Base-by-base conservation (phyloP, 768 basidiomycete genomes). In the Clitopilus passeckerianus region DNA sequence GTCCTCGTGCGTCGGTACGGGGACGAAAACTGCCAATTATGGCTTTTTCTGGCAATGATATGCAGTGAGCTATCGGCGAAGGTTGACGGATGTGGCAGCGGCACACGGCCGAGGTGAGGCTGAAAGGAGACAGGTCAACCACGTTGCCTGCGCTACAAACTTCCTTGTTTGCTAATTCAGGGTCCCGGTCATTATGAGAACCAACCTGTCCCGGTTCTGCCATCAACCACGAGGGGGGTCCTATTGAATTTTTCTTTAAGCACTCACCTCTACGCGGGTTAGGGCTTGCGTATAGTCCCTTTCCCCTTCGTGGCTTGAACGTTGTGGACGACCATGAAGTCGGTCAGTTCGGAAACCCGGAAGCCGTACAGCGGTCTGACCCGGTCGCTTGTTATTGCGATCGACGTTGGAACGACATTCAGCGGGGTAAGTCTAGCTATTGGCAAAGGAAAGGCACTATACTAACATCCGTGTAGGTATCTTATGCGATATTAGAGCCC, bases 331-430 rank as follows among this genome's bases (percentile, higher is more conserved):
- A 50, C n/a, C 20, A 50, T 50, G 46, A 50, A 50, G 80, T 83
- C 84, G 71, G 74, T 80, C 44, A 71, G 78, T n/a, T 74, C 80
- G 14, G 85, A 86, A 68, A 84, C 83, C 66, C 82, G 90, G 58
- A 90, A 89, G 71, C 90, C 90, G 22, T 91, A 90, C 70, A 78
- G 72, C 6, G 90, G 90, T 52, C 66, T 77, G 12, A 73, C 75
- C 16, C 80, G 89, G 64, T 82, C 86, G 59, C 81, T 92, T 57
- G 89, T 87, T 62, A 80, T 92, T 65, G 90, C 90, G 5, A 83
- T 92, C 70, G 90, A 92, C 66, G 82, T 92, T 63, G 90, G 90
- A 23, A 92, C 90, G 0, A 92, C 90, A 0, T 91, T 91, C 67
- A 89, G 87, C 65, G 90, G 90, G 15, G 90, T 86, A 70, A 66